Evolutionary conservation across 176 grass and related monocot genomes (phyloP).

Genomic region (Zizania latifolia): DNA sequence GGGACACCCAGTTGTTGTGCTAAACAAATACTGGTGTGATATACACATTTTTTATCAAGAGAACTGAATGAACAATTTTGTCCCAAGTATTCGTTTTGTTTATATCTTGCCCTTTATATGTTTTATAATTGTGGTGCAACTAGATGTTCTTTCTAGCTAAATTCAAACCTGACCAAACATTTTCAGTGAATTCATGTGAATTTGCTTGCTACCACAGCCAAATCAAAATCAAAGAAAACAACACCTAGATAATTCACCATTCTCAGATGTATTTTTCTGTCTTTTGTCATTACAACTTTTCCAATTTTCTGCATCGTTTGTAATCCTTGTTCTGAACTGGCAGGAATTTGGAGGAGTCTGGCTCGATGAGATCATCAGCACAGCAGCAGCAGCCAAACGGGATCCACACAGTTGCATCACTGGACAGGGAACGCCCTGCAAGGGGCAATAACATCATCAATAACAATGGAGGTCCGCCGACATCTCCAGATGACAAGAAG

Average conservation of each 20-base stretch:
- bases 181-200: no score
- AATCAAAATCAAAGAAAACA: neutral
- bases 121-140: no score
- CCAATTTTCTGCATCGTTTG: neutral
- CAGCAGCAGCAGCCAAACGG: constrained; percentile 48
- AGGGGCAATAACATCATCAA: constrained; percentile 26
- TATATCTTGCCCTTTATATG: no score
- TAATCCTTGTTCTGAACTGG: constrained; percentile 29
- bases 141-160: no score
- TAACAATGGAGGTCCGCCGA: constrained; percentile 22
- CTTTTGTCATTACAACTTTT: constrained; percentile 3
- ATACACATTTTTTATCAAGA: neutral
- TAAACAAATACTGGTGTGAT: neutral
- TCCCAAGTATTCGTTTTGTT: neutral
- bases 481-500: constrained; percentile 56
- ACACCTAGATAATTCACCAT: neutral
- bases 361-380: constrained; percentile 40
- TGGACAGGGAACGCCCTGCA: constrained; percentile 28
- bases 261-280: neutral
- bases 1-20: neutral
- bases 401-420: constrained; percentile 19
- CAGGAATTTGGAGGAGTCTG: constrained; percentile 57
- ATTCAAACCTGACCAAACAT: no score
- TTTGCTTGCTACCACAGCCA: neutral
- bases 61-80: neutral